Base-by-base conservation (phyloP, 2,329 filamentous ascomycete species). In the Emmonsiellopsis sp. region DNA sequence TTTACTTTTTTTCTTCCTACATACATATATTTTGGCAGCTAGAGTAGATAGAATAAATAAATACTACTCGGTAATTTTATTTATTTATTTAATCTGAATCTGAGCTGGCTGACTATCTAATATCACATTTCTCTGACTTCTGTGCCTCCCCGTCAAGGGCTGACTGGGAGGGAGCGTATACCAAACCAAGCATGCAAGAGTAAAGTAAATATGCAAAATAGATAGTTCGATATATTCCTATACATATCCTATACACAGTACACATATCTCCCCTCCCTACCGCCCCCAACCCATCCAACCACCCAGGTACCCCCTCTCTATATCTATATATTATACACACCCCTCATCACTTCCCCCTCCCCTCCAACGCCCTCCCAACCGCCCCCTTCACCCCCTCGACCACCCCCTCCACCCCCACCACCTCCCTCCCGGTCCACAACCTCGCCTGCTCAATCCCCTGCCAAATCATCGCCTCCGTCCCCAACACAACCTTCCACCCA, bases 381-480 rank as follows among this genome's bases (percentile, higher is more conserved):
- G 74, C 67, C 44, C 72, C 71, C 65, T 84, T 83, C 7, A 85
- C 81, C 59, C 77, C 71, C 35, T 78, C 68, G 1, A 86, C 76
- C 34, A 70, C 40, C 1, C 62, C 67, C 1, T 83, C 83, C 57
- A 87, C 68, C 35, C 85, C 76, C 10, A 76, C 72, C 1, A 83
- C 66, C 32, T 77, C 67, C 61, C 73, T 76, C 0, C 84, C 85
- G 0, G 84, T 87, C 86, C 86, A 89, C 32, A 72, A 57, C 43
- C 65, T 63, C 13, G 73, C 72, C 68, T 87, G 86, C 68, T 87
- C 86, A 15, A 90, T 67, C 0, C 86, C 87, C 67, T 90, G 86
- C 71, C 83, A 89, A 58, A 90, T 85, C 75, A 90, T 73, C 0
- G 86, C 84, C 72, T 90, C 87, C 0, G 86, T 89, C 0, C 87